Evolutionary conservation across 305 asterid genomes (phyloP).

Genomic region (Coffea humblotiana): DNA sequence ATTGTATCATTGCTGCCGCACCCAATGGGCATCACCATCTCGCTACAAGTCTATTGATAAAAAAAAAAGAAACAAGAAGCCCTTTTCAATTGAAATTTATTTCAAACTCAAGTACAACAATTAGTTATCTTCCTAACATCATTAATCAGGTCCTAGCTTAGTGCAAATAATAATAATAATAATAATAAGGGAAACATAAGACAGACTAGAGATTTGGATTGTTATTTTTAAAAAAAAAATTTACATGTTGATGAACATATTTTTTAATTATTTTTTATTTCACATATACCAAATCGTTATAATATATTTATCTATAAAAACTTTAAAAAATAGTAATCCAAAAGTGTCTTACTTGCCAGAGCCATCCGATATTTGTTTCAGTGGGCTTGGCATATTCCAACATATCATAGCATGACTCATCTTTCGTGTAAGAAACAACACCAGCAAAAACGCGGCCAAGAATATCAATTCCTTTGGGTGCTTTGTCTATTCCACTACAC

Average conservation of each 20-base stretch:
- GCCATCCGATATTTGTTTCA: constrained; percentile 52
- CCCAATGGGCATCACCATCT: constrained; percentile 66
- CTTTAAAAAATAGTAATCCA: too few species aligned
- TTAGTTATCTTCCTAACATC: too few species aligned
- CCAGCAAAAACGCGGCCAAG: constrained; percentile 54
- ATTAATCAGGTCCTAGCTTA: background rate
- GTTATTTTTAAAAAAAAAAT: too few species aligned
- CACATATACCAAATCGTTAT: too few species aligned
- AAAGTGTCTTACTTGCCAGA: constrained; percentile 56
- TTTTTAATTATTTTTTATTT: too few species aligned
- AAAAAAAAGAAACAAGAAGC: background rate
- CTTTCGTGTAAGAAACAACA: constrained; percentile 40
- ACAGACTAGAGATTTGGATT: too few species aligned
- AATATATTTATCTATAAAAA: too few species aligned
- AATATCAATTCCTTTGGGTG: constrained; percentile 29
- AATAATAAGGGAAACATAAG: too few species aligned
- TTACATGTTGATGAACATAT: too few species aligned
- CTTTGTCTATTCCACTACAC: constrained; percentile 55
- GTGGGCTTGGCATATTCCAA: background rate
- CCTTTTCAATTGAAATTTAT: background rate
- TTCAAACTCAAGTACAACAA: background rate
- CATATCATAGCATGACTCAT: constrained; percentile 35
- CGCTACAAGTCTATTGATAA: constrained; percentile 47
- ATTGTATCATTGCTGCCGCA: constrained; percentile 47
- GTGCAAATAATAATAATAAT: too few species aligned